Percentiles rank a stretch among this genome's conserved stretches.
Conservation (phyloP, 176 grass and related monocot species). For the Puya raimondii region DNA sequence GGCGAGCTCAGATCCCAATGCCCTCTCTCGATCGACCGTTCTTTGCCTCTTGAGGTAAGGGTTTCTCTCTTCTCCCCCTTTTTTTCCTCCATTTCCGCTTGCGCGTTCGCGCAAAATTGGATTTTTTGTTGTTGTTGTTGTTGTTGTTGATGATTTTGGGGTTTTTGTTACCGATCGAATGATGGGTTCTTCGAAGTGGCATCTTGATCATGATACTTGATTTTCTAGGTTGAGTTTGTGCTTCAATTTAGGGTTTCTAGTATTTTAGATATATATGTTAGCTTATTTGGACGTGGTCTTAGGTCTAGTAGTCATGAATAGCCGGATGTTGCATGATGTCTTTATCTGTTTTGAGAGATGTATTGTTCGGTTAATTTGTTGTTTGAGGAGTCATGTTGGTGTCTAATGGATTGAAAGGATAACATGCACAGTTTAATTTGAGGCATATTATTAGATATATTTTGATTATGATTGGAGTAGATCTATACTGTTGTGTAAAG, state of each 20-base stretch:
- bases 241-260: neutral
- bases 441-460: neutral
- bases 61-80: neutral
- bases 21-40: slow-evolving; percentile 38
- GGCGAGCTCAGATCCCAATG: slow-evolving; percentile 33
- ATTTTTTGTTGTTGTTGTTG: neutral
- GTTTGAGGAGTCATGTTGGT: neutral
- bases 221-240: neutral
- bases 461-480: no score
- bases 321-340: neutral
- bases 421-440: neutral
- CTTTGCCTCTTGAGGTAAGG: slow-evolving; percentile 41
- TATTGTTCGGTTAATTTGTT: neutral
- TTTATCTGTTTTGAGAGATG: neutral
- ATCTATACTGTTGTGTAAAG: neutral
- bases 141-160: neutral
- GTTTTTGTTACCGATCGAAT: neutral
- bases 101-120: neutral
- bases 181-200: neutral
- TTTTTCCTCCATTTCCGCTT: neutral
- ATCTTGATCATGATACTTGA: neutral
- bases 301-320: neutral
- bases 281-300: neutral
- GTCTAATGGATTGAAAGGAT: neutral
- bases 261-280: neutral